phyloP scores from a whole-genome alignment of 306 rosid genomes.

The Senna siamea region DNA sequence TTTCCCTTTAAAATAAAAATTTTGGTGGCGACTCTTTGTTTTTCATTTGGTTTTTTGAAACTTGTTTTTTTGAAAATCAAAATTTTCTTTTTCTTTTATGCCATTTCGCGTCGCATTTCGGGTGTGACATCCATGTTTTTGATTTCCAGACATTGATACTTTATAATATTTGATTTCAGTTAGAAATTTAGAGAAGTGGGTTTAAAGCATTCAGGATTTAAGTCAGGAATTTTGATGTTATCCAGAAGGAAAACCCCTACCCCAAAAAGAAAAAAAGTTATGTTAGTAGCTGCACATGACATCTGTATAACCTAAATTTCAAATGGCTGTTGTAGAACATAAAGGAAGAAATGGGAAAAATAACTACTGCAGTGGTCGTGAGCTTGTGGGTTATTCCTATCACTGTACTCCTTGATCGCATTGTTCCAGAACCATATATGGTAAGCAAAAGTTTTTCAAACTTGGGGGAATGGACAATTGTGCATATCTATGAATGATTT shows the following conservation, averaged over 20 bases:
- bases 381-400: constrained; percentile 80
- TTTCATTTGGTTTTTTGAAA: too few relatives aligned
- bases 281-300: constrained; percentile 16
- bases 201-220: too few relatives aligned
- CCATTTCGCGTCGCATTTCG: too few relatives aligned
- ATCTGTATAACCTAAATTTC: not conserved
- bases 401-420: constrained; percentile 60
- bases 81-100: too few relatives aligned
- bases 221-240: not conserved
- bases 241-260: not conserved
- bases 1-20: too few relatives aligned
- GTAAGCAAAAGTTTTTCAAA: constrained; percentile 41
- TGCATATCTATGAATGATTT: constrained; percentile 8
- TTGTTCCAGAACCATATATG: constrained; percentile 86
- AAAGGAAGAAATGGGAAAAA: constrained; percentile 61
- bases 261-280: not conserved
- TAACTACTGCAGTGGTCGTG: constrained; percentile 69
- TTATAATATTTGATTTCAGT: too few relatives aligned
- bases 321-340: constrained; percentile 19
- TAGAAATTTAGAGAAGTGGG: too few relatives aligned
- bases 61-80: too few relatives aligned
- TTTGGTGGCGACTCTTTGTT: too few relatives aligned
- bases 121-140: too few relatives aligned
- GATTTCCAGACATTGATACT: too few relatives aligned
- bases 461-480: not conserved